Evolutionary conservation across 192 early-diverging fungal species (phyloP), one percentile per base, ranked within the genome.

Genomic region (Coemansia sp.): DNA sequence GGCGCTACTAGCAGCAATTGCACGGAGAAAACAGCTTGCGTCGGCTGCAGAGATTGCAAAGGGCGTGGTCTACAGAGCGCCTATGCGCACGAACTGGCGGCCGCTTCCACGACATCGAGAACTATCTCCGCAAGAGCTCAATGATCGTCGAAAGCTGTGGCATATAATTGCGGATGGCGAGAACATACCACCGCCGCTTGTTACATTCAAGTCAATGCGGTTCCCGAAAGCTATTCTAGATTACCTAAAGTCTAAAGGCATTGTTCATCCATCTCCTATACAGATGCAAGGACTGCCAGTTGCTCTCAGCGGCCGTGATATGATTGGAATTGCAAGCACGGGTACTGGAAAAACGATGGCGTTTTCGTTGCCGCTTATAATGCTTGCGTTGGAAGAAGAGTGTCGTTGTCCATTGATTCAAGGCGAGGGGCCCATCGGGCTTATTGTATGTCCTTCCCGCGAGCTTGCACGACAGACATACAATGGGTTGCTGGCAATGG

Each of bases 291-390:
- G 97, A n/a, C 68, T 99, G 43, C 97, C 97, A 1, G 93, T 94
- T 1, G 94, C 89, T 8, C 76, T 99, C 12, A 84, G 88, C 26
- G 97, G 97, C 10, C 76, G 97, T 41, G 97, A 97, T 67, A 99
- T 99, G 97, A 97, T 99, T 73, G 95, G 95, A 11, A 94, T 95
- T 83, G 95, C 97, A 0, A 97, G 97, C 69, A 97, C 97, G n/a
- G 95, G 97, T 45, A 95, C 93, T 1, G 97, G 95, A 18, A 99
- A 99, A 67, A 97, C 97, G 9, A 76, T 99, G 54, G 88, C 94
- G 0, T 99, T 99, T 74, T 95, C 95, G 8, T 71, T 99, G 21
- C 97, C 97, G n/a, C 70, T 97, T 58, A 71, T 99, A 10, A 89
- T 99, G 86, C 83, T 90, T 55, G 94, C 97, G n/a, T 77, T 99